Evolutionary conservation across 495 filamentous ascomycete species (phyloP).

Genomic region (Astrocystis sublimbata): DNA sequence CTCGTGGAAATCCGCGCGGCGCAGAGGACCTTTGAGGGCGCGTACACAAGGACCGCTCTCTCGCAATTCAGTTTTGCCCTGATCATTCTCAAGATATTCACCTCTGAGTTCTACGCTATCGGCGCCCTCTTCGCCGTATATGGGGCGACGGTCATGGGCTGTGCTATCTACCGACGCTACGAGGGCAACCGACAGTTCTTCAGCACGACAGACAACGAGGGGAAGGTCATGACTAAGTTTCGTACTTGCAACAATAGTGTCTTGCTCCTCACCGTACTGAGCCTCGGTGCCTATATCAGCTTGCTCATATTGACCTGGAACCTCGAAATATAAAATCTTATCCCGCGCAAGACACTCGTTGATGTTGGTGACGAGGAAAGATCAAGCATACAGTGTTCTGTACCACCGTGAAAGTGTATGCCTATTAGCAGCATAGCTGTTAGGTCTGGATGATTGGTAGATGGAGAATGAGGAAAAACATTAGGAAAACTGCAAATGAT

Average conservation of each 20-base stretch:
- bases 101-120: constrained; percentile 88
- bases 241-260: constrained; percentile 85
- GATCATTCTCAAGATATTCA: constrained; percentile 95
- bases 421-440: too few relatives aligned
- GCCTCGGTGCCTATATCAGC: constrained; percentile 76
- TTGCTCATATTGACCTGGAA: constrained; percentile 74
- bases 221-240: constrained; percentile 66
- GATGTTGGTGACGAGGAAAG: too few relatives aligned
- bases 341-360: too few relatives aligned
- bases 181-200: constrained; percentile 96
- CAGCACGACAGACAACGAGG: constrained; percentile 64
- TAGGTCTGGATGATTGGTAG: too few relatives aligned
- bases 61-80: constrained; percentile 93
- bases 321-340: constrained; percentile 37
- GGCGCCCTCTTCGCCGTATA: constrained; percentile 91
- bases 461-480: too few relatives aligned
- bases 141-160: constrained; percentile 78
- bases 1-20: constrained; percentile 92
- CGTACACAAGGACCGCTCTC: constrained; percentile 91
- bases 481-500: too few relatives aligned
- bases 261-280: constrained; percentile 77
- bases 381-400: too few relatives aligned
- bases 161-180: constrained; percentile 77
- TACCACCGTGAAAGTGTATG: too few relatives aligned
- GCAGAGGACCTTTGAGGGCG: constrained; percentile 95